phyloP scores from a whole-genome alignment of 1,284 basidiomycete genomes.

The Pseudomicrostroma phylloplanum region DNA sequence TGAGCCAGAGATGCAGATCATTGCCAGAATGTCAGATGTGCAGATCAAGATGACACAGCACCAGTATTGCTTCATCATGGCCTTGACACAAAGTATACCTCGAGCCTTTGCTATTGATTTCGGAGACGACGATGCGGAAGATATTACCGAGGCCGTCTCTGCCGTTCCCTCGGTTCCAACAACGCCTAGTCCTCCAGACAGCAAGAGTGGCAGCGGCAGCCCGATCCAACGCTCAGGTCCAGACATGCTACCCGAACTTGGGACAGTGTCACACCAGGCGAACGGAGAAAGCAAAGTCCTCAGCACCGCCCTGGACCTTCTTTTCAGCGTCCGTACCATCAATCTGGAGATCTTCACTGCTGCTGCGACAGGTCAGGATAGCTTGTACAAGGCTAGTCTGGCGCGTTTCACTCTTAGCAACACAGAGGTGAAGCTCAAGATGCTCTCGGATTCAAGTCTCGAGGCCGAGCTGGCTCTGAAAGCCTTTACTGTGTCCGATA shows the following conservation, averaged over 20 bases:
- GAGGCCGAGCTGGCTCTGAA: slow-evolving; percentile 82
- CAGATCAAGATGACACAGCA: slow-evolving; percentile 79
- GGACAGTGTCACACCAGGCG: slow-evolving; percentile 43
- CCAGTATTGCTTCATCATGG: slow-evolving; percentile 77
- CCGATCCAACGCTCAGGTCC: slow-evolving; percentile 36
- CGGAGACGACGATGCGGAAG: slow-evolving; percentile 43
- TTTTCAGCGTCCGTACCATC: slow-evolving; percentile 68
- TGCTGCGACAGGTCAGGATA: slow-evolving; percentile 60
- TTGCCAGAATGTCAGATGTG: slow-evolving; percentile 78
- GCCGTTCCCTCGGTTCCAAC: slow-evolving; percentile 8
- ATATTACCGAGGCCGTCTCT: slow-evolving; percentile 6
- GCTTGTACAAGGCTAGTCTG: slow-evolving; percentile 73
- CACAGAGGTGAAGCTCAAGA: slow-evolving; percentile 73
- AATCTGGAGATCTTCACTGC: slow-evolving; percentile 86
- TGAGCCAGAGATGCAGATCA: slow-evolving; percentile 52
- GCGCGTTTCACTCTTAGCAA: slow-evolving; percentile 77
- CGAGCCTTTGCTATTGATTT: slow-evolving; percentile 57
- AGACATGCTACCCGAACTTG: slow-evolving; percentile 56
- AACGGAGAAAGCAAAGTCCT: slow-evolving; percentile 23
- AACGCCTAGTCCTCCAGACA: background rate
- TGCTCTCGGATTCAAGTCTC: slow-evolving; percentile 72
- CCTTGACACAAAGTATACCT: slow-evolving; percentile 68
- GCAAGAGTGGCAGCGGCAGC: slow-evolving; percentile 14
- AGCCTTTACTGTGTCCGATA: slow-evolving; percentile 87
- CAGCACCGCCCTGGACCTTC: slow-evolving; percentile 64